Base-by-base conservation (phyloP, 2,329 filamentous ascomycete species). In the Fusarium clavum region DNA sequence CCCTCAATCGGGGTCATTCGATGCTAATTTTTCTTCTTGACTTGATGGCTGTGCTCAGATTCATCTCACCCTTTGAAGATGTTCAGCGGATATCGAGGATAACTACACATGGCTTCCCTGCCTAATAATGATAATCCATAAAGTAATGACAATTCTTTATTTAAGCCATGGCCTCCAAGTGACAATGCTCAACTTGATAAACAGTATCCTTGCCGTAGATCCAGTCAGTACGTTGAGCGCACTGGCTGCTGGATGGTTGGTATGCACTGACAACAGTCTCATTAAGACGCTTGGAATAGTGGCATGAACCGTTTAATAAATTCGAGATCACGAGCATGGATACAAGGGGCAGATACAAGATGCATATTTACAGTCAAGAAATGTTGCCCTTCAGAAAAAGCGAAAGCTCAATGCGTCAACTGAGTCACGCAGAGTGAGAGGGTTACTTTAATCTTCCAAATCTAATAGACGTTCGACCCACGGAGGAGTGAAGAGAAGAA, bases 401-500 rank as follows among this genome's bases (percentile, higher is more conserved):
- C 80, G 79, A 84, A 76, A 79, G 76, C 81, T 79, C 81, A 79
- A 82, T 79, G 79, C 77, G 70, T 74, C 76, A 79, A 79, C 66
- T 79, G 76, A 83, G 81, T 73, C 70, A 78, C 78, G 82, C 84
- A 86, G 83, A 86, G 84, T 86, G 83, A 83, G 80, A 82, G 84
- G 84, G 82, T 78, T 75, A 66, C 78, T 73, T 85, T 72, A 66
- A 81, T 86, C 81, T 86, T 82, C 84, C 84, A 86, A 82, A 79
- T 81, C 79, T 82, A 82, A 83, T 86, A 86, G 84, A 82, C 84
- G 79, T 84, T 82, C 82, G 80, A 82, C 82, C 82, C 84, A 86
- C 76, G 83, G 84, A 79, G 77, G 80, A 84, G 81, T 73, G 75
- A 78, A 77, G 77, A 75, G 79, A 79, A 80, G 82, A 84, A 84